Evolutionary conservation across 2,329 filamentous ascomycete genomes (phyloP), one percentile per base, ranked within the genome.

Genomic region (Penicillium sp.): DNA sequence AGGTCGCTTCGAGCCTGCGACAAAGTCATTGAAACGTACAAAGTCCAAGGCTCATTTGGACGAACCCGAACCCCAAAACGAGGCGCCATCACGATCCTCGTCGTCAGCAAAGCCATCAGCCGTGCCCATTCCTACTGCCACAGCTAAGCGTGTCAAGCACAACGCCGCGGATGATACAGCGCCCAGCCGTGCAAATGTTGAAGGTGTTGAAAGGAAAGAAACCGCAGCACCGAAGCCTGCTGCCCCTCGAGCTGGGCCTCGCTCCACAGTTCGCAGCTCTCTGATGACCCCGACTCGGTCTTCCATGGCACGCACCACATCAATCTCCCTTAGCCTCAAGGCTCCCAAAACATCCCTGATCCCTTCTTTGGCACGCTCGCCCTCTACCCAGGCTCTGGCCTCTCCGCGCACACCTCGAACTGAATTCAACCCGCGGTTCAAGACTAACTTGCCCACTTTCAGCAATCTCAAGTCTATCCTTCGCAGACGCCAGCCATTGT

Each of bases 201-300:
- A 41, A 8, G 51, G 37, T 29, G 51, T 61, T 23, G 53, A 52
- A 25, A 59, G 61, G 43, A 60, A 64, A 6, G 27, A 50, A 18
- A 33, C n/a, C 6, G 22, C 46, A 44, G 45, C 18, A 15, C 3
- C 23, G 8, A 46, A 14, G 63, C 29, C 55, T 46, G 43, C 29
- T 18, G 57, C 61, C 35, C 50, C 63, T 26, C 69, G 67, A 23
- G 78, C 81, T 42, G 80, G 67, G 25, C 78, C 81, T 43, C 80
- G 81, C 63, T 75, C 65, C 72, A 72, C 63, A 61, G 75, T 72
- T 66, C 75, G 72, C 65, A 79, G 79, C 58, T 85, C 79, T 56
- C 77, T 93, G 27, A 83, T 87, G 72, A 95, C 90, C 6, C 91
- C 92, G 0, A 94, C 89, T 8, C 91, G 90, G 70, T 79, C 90